Evolutionary conservation across 2,329 filamentous ascomycete genomes (phyloP), one percentile per base, ranked within the genome.

Genomic region (Cordyceps fumosorosea): DNA sequence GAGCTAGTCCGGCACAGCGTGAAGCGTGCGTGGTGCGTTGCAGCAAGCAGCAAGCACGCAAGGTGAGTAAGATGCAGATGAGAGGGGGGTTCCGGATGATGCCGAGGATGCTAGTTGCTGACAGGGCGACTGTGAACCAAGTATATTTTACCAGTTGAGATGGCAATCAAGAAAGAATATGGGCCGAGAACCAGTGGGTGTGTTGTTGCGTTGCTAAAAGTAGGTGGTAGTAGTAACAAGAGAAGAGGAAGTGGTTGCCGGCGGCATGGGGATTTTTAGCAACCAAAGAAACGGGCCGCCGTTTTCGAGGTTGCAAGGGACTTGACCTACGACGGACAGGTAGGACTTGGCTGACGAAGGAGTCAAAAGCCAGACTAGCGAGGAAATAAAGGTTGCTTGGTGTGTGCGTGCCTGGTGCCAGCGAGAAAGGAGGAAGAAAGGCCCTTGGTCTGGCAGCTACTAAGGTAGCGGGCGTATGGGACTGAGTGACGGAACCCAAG

Each of bases 241-340:
- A 48, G 12, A 47, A 55, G 29, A 6, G 26, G 34, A 48, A 51
- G 45, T 12, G 54, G 54, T 47, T 37, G 34, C 45, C 44, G 29
- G 52, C 44, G 18, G 53, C 32, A 34, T 57, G 54, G 60, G 34
- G 54, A 51, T 52, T 62, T 32, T 52, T 34, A 44, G 53, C 34
- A 57, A 32, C 24, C 53, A 62, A 26, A 55, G 60, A 62, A 47
- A 56, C 47, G 54, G 53, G 54, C 54, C 45, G 54, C 60, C 60
- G 45, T 62, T 62, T 51, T 52, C 26, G 59, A 60, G 42, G 58
- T 60, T 60, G 52, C 58, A 40, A 48, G 51, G 51, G 22, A 26
- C 22, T 44, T 34, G 24, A 24, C 22, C 20, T 11, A 42, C 47
- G 34, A 51, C 47, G 32, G 51, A 20, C 18, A n/a, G 29, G 8